Evolutionary conservation across 805 yeast genomes (phyloP), one percentile per base, ranked within the genome.

Genomic region (Barnettozyma salicaria): DNA sequence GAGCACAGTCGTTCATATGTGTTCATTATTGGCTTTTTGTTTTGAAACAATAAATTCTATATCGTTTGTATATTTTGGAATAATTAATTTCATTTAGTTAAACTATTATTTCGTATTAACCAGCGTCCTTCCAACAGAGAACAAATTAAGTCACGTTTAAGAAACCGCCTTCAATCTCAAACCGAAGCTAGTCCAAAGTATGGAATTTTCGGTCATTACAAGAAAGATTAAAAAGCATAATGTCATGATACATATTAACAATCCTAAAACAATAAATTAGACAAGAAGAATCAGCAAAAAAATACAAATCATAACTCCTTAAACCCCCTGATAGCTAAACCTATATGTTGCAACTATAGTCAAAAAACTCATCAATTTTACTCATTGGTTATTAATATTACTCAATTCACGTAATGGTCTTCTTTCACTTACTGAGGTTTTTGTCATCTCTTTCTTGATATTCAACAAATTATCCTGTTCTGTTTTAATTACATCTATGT

Each of bases 361-460:
- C n/a, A n/a, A n/a, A n/a, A n/a, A n/a, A n/a, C n/a, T n/a, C n/a
- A n/a, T n/a, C n/a, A n/a, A n/a, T n/a, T n/a, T n/a, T n/a, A n/a
- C n/a, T n/a, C n/a, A n/a, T n/a, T n/a, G n/a, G n/a, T n/a, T 17
- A 35, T 4, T 16, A 7, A 20, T 22, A 30, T 9, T 19, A 7
- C 30, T 33, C 32, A 38, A 34, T 23, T 34, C 41, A 2, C 35
- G 32, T 17, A 38, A 20, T 0, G 37, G 37, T 26, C n/a, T 26
- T 30, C 41, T 38, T 13, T 30, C 29, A 16, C 19, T 31, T 11
- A 7, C 21, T 10, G 19, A 16, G 10, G 5, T 3, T 10, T 12
- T 14, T 24, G 8, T 17, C 25, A 28, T 3, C 11, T n/a, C 6
- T 12, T 23, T 23, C 23, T 6, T 7, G 3, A 23, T 9, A 9